These are phyloP conservation scores for Plantago elongata DNA, from an alignment of 257 asterid genomes.

Conservation along the genomic window DNA sequence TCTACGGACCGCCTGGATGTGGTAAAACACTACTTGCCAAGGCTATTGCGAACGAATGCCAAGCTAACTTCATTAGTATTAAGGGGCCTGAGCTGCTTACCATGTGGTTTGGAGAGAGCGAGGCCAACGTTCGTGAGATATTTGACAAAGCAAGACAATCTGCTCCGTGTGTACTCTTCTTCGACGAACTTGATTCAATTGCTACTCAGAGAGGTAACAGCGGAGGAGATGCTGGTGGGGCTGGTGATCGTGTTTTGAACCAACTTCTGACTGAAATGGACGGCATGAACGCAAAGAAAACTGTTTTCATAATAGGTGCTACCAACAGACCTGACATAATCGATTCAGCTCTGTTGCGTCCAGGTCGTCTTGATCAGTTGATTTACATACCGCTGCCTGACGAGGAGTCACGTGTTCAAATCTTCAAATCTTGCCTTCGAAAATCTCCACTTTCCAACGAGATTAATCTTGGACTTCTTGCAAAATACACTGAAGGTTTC, in stretches of 20 bases:
- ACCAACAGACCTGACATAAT: too few relatives aligned
- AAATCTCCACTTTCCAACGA: conserved; percentile 81
- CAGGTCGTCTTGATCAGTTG: conserved; percentile 86
- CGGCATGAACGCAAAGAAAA: too few relatives aligned
- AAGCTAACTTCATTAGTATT: conserved; percentile 84
- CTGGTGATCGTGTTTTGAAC: conserved; percentile 86
- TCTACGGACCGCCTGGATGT: too few relatives aligned
- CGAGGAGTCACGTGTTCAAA: conserved; percentile 73
- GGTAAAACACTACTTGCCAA: conserved; percentile 8
- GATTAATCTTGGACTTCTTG: conserved; percentile 70
- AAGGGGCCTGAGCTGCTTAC: conserved; percentile 94
- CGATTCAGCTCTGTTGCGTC: conserved; percentile 79
- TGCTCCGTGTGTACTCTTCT: conserved; percentile 94
- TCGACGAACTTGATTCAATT: conserved; percentile 85
- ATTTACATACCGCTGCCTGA: conserved; percentile 90
- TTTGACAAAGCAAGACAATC: conserved; percentile 38
- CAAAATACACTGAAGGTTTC: conserved; percentile 82
- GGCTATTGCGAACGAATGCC: conserved; percentile 93
- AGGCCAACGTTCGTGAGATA: conserved; percentile 71
- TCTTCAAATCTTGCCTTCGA: conserved; percentile 79
- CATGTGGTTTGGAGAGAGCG: conserved; percentile 99
- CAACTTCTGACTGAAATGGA: conserved; percentile 91
- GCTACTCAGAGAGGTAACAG: conserved; percentile 98
- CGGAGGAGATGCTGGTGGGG: conserved; percentile 85
- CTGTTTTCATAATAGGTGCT: too few relatives aligned